phyloP scores from a whole-genome alignment of 2,329 filamentous ascomycete species.

The Colletotrichum navitas region DNA sequence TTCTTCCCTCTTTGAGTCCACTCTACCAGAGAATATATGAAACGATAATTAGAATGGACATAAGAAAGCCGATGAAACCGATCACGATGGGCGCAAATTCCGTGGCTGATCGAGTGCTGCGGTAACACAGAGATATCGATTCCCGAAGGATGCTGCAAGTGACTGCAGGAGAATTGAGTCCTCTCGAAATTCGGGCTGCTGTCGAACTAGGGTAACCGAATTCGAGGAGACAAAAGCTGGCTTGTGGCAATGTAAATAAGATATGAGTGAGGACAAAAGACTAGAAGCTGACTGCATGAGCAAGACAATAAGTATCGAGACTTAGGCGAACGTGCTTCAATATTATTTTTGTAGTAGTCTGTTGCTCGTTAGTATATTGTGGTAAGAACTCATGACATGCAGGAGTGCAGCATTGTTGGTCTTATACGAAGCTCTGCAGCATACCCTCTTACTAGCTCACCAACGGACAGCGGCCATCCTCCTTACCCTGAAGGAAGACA shows the following conservation, averaged over 20 bases:
- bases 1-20: background rate
- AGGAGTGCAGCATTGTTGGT: constrained; percentile 14
- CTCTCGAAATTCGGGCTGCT: constrained; percentile 11
- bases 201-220: constrained; percentile 7
- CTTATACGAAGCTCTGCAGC: constrained; percentile 22
- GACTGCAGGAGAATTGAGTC: background rate
- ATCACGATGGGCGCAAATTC: background rate
- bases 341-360: background rate
- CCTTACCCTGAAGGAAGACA: background rate
- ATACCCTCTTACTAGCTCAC: background rate
- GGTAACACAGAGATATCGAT: constrained; percentile 20
- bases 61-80: background rate
- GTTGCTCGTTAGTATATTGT: background rate
- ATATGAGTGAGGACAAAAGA: background rate
- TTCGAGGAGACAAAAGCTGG: background rate
- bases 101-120: background rate
- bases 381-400: background rate
- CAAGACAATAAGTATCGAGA: background rate
- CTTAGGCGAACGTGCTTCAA: background rate
- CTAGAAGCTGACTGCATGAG: constrained; percentile 17
- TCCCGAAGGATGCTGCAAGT: background rate
- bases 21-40: background rate
- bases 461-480: background rate
- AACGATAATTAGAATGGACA: background rate
- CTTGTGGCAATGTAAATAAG: constrained; percentile 8